A percentile compares a stretch with the other conserved stretches of the same genome.
Conservation (phyloP, 345 rosid genomes). For the Gossypium arboreum region DNA sequence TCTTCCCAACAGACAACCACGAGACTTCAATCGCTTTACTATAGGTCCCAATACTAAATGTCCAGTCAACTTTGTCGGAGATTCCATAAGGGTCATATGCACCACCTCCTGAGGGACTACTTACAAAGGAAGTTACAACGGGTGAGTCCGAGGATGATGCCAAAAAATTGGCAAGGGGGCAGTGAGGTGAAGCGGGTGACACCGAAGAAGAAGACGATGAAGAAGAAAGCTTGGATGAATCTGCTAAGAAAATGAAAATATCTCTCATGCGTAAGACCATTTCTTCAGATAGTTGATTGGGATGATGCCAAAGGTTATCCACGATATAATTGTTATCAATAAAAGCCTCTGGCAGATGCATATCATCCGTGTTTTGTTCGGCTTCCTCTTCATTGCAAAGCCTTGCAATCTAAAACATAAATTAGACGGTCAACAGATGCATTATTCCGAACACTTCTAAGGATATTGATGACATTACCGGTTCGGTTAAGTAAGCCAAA, state of each 20-base stretch:
- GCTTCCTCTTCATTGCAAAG: slow-evolving; percentile 26
- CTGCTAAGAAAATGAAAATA: slow-evolving; percentile 54
- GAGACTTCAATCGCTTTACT: slow-evolving; percentile 49
- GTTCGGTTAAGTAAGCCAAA: slow-evolving; percentile 24
- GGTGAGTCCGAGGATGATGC: slow-evolving; percentile 42
- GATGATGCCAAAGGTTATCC: slow-evolving; percentile 47
- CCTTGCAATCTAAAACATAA: slow-evolving; percentile 28
- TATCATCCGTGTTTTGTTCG: slow-evolving; percentile 22
- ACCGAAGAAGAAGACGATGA: slow-evolving; percentile 24
- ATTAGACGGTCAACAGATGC: neutral
- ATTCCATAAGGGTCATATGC: slow-evolving; percentile 45
- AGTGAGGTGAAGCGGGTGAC: slow-evolving; percentile 40
- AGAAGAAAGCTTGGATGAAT: slow-evolving; percentile 42
- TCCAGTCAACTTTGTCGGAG: slow-evolving; percentile 45
- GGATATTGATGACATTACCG: slow-evolving; percentile 19
- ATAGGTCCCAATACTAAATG: slow-evolving; percentile 41
- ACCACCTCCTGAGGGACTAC: slow-evolving; percentile 24
- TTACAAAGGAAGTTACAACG: slow-evolving; percentile 23
- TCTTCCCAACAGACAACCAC: slow-evolving; percentile 58
- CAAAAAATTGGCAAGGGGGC: slow-evolving; percentile 38
- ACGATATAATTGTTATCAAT: slow-evolving; percentile 23
- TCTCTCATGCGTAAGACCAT: slow-evolving; percentile 67
- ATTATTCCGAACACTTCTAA: neutral
- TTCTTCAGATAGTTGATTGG: slow-evolving; percentile 54
- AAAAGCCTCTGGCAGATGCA: slow-evolving; percentile 13